Base-by-base conservation (phyloP, 108 stramenopile species). In the Cyclotella atomus region DNA sequence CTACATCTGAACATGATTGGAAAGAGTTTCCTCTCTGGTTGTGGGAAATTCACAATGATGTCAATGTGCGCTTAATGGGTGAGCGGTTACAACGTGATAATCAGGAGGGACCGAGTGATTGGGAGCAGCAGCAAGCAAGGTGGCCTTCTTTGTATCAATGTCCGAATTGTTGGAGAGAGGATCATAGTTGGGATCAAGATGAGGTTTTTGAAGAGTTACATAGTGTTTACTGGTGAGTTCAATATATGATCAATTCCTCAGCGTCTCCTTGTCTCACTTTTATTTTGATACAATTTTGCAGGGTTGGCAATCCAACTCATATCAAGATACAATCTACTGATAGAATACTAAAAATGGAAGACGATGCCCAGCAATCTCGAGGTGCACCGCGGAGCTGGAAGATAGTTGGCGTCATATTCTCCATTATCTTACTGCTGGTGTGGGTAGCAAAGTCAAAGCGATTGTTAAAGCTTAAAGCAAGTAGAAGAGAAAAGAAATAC, bases 1-100 rank as follows among this genome's bases (percentile, higher is more conserved):
- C 77, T 19, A 27, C 57, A 60, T 55, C 65, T 29, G 73, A 75
- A 50, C 55, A 79, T n/a, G 81, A 84, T 23, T 90, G 88, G 89
- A 82, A 71, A 35, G 82, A 95, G 59, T 56, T 88, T 17, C 87
- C 90, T 2, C 27, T 90, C 19, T 92, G 94, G 90, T 70, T 94
- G 24, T 89, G 81, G 74, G 89, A 92, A 60, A 80, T 81, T 25
- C 94, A 95, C 65, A 95, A 95, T 81, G 89, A 80, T 64, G 86
- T 95, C 44, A 91, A 92, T 75, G 77, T 82, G 1, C 73, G 94
- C 55, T 77, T 95, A 55, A 36, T 86, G 76, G 55, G 70, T 2
- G 94, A 95, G 25, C 61, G 80, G 20, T 29, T 83, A 24, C 63
- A 74, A 1, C 32, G 36, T 36, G 53, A 73, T 23, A 65, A 36